A percentile compares a stretch with the other conserved stretches of the same genome.
Evolutionary conservation across 768 basidiomycete species (phyloP).

Genomic region (Pleurotus tuber-regium): DNA sequence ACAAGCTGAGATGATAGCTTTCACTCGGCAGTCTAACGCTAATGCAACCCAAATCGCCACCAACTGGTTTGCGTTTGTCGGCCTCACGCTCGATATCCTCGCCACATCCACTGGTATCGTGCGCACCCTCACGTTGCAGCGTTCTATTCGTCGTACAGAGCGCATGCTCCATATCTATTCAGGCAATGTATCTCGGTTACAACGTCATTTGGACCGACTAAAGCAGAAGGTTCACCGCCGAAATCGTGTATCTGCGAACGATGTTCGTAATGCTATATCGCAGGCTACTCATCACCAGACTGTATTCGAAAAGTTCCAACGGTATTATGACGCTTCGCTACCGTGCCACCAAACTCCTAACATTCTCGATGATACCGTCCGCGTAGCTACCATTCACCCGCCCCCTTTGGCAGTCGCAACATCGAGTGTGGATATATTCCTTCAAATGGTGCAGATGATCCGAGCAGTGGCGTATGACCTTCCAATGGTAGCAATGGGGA

Average conservation of each 20-base stretch:
- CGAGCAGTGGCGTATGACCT: background rate
- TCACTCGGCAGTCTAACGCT: background rate
- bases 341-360: background rate
- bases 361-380: background rate
- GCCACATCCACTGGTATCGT: background rate
- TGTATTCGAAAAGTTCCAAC: background rate
- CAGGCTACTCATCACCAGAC: background rate
- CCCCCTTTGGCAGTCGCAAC: background rate
- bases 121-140: background rate
- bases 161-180: too few relatives aligned
- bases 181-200: background rate
- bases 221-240: background rate
- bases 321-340: background rate
- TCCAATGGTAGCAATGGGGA: slow-evolving; percentile 2
- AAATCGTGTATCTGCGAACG: background rate
- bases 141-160: background rate
- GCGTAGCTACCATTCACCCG: background rate
- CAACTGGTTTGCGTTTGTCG: background rate
- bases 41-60: background rate
- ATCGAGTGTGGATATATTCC: background rate
- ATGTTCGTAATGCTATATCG: background rate
- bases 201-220: background rate
- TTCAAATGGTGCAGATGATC: background rate
- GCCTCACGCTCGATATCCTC: slow-evolving; percentile 3
- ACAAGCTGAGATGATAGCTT: background rate